Conservation (phyloP, 768 basidiomycete genomes). For the Trametes cinnabarina region DNA sequence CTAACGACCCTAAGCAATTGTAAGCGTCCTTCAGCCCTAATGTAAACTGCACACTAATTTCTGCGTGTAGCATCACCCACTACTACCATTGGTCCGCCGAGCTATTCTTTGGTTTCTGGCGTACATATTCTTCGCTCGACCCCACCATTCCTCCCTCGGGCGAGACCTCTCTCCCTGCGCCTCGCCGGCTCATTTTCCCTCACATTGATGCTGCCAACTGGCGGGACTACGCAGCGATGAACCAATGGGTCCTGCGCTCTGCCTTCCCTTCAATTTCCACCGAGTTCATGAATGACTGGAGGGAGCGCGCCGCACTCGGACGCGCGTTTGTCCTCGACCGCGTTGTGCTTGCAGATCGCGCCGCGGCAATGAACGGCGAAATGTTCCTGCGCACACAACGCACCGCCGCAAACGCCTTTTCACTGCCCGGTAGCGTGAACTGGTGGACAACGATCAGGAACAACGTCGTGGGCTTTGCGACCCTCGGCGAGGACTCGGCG, state of each 20-base stretch:
- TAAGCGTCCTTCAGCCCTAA: slow-evolving; percentile 32
- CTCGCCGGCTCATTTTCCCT: slow-evolving; percentile 73
- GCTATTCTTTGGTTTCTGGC: slow-evolving; percentile 89
- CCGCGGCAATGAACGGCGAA: slow-evolving; percentile 73
- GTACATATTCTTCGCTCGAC: slow-evolving; percentile 83
- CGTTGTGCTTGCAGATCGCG: slow-evolving; percentile 84
- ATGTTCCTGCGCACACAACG: slow-evolving; percentile 71
- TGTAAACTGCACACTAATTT: slow-evolving; percentile 1
- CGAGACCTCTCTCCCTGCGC: slow-evolving; percentile 67
- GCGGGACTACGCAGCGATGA: slow-evolving; percentile 92
- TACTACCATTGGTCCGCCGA: slow-evolving; percentile 96
- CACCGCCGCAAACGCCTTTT: slow-evolving; percentile 72
- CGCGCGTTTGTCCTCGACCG: slow-evolving; percentile 79
- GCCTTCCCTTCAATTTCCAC: slow-evolving; percentile 78
- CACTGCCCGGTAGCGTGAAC: slow-evolving; percentile 66
- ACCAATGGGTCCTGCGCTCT: slow-evolving; percentile 78
- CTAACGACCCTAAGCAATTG: slow-evolving; percentile 88
- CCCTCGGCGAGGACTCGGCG: slow-evolving; percentile 42
- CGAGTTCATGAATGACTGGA: slow-evolving; percentile 84
- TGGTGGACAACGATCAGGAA: slow-evolving; percentile 86
- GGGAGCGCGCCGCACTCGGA: slow-evolving; percentile 68
- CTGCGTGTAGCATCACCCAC: slow-evolving; percentile 84
- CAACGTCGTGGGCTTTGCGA: slow-evolving; percentile 71
- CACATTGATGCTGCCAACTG: slow-evolving; percentile 74
- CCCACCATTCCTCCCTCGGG: slow-evolving; percentile 62